Percentiles rank a stretch among this genome's conserved stretches.
Conservation (phyloP, 306 rosid genomes). For the Datisca glomerata region DNA sequence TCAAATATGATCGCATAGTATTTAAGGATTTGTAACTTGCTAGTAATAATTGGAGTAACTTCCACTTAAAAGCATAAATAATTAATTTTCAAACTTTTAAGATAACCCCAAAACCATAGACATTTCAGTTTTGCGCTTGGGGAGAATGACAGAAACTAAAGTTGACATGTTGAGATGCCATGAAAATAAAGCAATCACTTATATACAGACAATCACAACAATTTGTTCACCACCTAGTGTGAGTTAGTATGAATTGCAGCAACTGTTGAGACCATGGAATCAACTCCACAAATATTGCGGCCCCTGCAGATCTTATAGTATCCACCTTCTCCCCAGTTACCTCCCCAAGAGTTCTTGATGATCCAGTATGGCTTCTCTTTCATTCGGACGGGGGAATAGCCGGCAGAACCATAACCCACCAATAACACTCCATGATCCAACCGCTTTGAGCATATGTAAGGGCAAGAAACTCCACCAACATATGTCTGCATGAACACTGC, state of each 20-base stretch:
- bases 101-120: neutral
- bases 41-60: neutral
- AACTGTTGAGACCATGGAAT: constrained; percentile 73
- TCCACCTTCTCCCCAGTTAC: constrained; percentile 87
- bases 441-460: constrained; percentile 71
- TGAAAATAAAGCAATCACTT: neutral
- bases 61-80: neutral
- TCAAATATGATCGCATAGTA: too few relatives aligned
- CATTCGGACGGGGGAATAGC: constrained; percentile 67
- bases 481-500: constrained; percentile 96
- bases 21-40: too few relatives aligned
- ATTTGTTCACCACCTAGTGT: constrained; percentile 11
- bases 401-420: constrained; percentile 77
- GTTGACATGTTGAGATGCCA: neutral
- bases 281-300: constrained; percentile 81
- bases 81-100: neutral
- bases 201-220: neutral
- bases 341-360: constrained; percentile 95
- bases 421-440: constrained; percentile 75
- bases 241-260: constrained; percentile 42
- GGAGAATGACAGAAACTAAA: neutral
- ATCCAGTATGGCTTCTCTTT: constrained; percentile 94
- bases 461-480: constrained; percentile 88
- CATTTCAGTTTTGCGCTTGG: neutral
- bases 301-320: constrained; percentile 85